Evolutionary conservation across 2,329 filamentous ascomycete species (phyloP).

Genomic region (Ophiostoma sp.): DNA sequence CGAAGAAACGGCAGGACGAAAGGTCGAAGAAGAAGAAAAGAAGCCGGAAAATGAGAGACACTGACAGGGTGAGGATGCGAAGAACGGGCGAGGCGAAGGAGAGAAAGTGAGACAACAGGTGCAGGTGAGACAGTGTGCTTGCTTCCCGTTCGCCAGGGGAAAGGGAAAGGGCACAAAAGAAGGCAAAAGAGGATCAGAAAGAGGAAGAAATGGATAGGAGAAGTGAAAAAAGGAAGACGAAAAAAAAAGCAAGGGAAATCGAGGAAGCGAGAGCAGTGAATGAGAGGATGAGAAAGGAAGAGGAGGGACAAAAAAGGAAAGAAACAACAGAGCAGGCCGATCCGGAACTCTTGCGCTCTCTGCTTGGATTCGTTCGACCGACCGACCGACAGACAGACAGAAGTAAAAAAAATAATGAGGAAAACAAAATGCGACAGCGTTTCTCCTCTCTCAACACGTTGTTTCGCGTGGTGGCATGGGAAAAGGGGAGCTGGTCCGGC

Average conservation of each 20-base stretch:
- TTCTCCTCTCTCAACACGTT: slow-evolving; percentile 17
- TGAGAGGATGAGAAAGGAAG: background rate
- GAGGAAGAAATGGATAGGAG: slow-evolving; percentile 1
- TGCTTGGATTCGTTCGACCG: background rate
- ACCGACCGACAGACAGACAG: background rate
- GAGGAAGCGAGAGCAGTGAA: background rate
- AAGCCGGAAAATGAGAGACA: slow-evolving; percentile 11
- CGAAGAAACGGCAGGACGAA: background rate
- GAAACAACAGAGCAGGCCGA: background rate
- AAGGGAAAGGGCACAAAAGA: background rate
- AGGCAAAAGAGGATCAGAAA: background rate
- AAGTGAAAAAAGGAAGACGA: background rate
- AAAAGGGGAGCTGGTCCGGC: slow-evolving; percentile 17
- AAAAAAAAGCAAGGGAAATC: background rate
- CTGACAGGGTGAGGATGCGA: slow-evolving; percentile 3
- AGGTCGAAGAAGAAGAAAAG: slow-evolving; percentile 9
- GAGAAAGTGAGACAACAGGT: slow-evolving; percentile 17
- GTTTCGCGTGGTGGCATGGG: slow-evolving; percentile 22
- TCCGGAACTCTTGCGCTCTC: background rate
- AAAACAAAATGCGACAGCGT: slow-evolving; percentile 13
- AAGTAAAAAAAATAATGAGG: background rate
- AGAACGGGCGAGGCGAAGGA: background rate
- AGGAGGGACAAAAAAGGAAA: background rate
- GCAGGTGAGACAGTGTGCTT: slow-evolving; percentile 23
- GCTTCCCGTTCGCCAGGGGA: slow-evolving; percentile 18